A percentile compares a stretch with the other conserved stretches of the same genome.
Conservation (phyloP, 208 protist genomes). For the Trypanosoma lewisi region DNA sequence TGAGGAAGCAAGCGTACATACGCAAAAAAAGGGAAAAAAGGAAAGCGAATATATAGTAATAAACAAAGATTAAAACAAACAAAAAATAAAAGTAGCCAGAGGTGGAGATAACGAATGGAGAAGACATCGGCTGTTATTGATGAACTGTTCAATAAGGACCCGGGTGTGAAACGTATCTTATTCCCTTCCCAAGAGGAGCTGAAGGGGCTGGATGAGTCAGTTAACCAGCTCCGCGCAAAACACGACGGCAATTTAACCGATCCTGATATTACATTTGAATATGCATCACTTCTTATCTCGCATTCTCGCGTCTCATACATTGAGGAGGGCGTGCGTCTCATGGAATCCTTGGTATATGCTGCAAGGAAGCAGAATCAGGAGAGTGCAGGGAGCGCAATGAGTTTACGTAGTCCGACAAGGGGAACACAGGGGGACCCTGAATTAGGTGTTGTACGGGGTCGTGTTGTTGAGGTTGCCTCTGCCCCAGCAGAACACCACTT, state of each 20-base stretch:
- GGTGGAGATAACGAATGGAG: background rate
- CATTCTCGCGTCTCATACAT: constrained; percentile 51
- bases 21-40: background rate
- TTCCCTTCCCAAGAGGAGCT: constrained; percentile 52
- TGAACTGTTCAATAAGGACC: constrained; percentile 49
- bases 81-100: constrained; percentile 5
- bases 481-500: constrained; percentile 26
- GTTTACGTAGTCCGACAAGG: background rate
- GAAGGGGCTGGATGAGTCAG: constrained; percentile 40
- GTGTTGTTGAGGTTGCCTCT: constrained; percentile 17
- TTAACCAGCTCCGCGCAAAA: constrained; percentile 33
- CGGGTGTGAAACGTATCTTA: constrained; percentile 40
- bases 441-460: constrained; percentile 12
- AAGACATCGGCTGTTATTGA: constrained; percentile 22
- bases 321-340: constrained; percentile 62
- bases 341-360: constrained; percentile 60
- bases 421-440: constrained; percentile 5
- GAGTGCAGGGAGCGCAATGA: background rate
- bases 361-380: constrained; percentile 51
- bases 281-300: constrained; percentile 61
- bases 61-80: constrained; percentile 12
- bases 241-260: constrained; percentile 34
- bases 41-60: background rate
- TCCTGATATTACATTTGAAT: constrained; percentile 45
- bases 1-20: background rate